Evolutionary conservation across 1,284 basidiomycete species (phyloP).

Genomic region (Puccinia polysora): DNA sequence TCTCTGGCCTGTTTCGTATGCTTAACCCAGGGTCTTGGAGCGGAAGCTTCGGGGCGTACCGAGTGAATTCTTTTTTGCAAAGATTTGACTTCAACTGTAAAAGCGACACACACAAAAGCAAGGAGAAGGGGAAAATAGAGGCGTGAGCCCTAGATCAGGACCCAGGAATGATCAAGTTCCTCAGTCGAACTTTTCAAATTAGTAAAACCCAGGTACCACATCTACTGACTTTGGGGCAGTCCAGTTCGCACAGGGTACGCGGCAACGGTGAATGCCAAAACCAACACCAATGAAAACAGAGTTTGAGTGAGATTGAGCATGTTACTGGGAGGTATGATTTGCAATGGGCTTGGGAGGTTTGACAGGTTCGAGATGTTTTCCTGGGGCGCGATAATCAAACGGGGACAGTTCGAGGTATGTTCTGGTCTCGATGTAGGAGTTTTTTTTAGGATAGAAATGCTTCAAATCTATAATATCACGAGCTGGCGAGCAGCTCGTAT

Average conservation of each 20-base stretch:
- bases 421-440: neutral
- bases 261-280: conserved; percentile 22
- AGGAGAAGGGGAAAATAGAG: neutral
- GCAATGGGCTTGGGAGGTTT: conserved; percentile 11
- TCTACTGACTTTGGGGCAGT: neutral
- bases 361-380: conserved; percentile 5
- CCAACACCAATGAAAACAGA: conserved; percentile 27
- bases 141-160: conserved; percentile 1
- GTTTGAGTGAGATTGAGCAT: conserved; percentile 28
- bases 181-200: neutral
- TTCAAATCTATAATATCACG: conserved; percentile 16
- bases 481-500: conserved; percentile 15
- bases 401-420: neutral
- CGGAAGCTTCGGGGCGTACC: conserved; percentile 16
- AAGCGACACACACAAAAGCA: neutral
- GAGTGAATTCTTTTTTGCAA: conserved; percentile 11
- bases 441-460: conserved; percentile 11
- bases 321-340: conserved; percentile 14
- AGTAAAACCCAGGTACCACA: conserved; percentile 11
- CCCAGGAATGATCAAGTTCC: neutral
- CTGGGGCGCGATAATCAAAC: no score
- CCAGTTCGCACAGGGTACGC: conserved; percentile 9
- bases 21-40: conserved; percentile 23
- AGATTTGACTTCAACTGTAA: neutral
- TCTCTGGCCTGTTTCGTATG: neutral